Base-by-base conservation (phyloP, 116 monocot species). In the Cymodocea nodosa region DNA sequence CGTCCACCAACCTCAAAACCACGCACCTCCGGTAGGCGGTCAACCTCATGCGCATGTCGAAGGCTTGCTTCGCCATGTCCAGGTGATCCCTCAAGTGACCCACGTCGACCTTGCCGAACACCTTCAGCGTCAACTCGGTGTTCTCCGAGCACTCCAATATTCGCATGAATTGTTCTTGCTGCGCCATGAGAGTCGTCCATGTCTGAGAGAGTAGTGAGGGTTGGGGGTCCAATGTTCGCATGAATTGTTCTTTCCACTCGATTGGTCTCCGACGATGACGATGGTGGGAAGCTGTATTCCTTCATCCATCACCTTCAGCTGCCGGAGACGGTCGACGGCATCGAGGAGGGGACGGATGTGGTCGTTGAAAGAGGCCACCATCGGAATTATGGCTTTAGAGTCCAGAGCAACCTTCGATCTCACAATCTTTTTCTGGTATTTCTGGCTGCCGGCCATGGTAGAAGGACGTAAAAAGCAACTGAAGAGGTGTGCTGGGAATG, bases 261-360 rank as follows among this genome's bases (percentile, higher is more conserved):
- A n/a, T n/a, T n/a, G n/a, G 68, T 89, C 83, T 23, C 89, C 89
- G 36, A 85, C 78, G 40, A 85, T 80, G 19, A 89, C 89, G 56
- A 89, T 89, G 53, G 89, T 82, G 0, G 85, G 82, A 0, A 89
- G 80, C 35, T 85, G 24, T 62, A 89, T 89, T 24, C 89, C 89
- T 55, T 89, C 89, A 39, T 89, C 72, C 74, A 68, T 85, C 19
- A 89, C 78, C 17, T 85, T 82, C 20, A 89, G 85, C 36, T 80
- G 79, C 18, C 86, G 82, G 11, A 86, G 86, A 13, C 74, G 69
- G 65, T 89, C 80, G 22, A 86, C 73, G 16, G 86, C 82, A 39
- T 74, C 85, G 54, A 86, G n/a, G n/a, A n/a, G n/a, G n/a, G n/a
- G n/a, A n/a, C n/a, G n/a, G n/a, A n/a, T n/a, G n/a, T n/a, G n/a